phyloP scores from a whole-genome alignment of 2,329 filamentous ascomycete genomes.

The Cercospora zeae-maydis region DNA sequence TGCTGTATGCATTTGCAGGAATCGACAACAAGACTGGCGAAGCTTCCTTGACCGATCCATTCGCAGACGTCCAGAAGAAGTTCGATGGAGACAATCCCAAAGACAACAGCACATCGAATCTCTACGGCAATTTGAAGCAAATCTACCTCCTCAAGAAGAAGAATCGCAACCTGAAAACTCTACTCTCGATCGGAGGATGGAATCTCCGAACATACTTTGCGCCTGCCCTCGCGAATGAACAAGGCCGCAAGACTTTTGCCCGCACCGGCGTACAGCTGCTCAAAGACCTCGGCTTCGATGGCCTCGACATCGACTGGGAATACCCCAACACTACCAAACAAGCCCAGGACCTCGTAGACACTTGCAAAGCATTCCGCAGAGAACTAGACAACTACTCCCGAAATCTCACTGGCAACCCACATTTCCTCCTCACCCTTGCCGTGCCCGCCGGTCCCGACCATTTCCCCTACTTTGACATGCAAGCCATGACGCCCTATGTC shows the following conservation, averaged over 20 bases:
- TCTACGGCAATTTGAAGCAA: slow-evolving; percentile 74
- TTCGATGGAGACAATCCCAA: slow-evolving; percentile 63
- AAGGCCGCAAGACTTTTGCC: slow-evolving; percentile 64
- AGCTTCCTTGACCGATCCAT: slow-evolving; percentile 66
- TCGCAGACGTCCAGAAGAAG: slow-evolving; percentile 64
- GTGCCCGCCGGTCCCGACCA: slow-evolving; percentile 43
- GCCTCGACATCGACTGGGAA: slow-evolving; percentile 49
- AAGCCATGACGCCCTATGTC: slow-evolving; percentile 38
- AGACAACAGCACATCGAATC: slow-evolving; percentile 22
- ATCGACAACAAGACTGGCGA: slow-evolving; percentile 73
- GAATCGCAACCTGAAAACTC: slow-evolving; percentile 70
- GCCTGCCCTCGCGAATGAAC: slow-evolving; percentile 58
- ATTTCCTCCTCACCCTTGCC: slow-evolving; percentile 44
- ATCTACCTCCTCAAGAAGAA: slow-evolving; percentile 69
- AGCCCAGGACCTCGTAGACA: slow-evolving; percentile 38
- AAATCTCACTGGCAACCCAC: slow-evolving; percentile 28
- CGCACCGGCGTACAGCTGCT: slow-evolving; percentile 68
- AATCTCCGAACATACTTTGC: slow-evolving; percentile 74
- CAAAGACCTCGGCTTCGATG: slow-evolving; percentile 69
- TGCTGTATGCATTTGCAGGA: slow-evolving; percentile 88
- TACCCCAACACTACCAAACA: slow-evolving; percentile 42
- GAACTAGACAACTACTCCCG: slow-evolving; percentile 40
- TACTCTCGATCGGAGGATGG: slow-evolving; percentile 83
- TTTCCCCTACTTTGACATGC: slow-evolving; percentile 40
- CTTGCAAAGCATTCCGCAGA: slow-evolving; percentile 31